A percentile compares a stretch with the other conserved stretches of the same genome.
Conservation (phyloP, 2,329 filamentous ascomycete species). For the Pseudogymnoascus sp. region DNA sequence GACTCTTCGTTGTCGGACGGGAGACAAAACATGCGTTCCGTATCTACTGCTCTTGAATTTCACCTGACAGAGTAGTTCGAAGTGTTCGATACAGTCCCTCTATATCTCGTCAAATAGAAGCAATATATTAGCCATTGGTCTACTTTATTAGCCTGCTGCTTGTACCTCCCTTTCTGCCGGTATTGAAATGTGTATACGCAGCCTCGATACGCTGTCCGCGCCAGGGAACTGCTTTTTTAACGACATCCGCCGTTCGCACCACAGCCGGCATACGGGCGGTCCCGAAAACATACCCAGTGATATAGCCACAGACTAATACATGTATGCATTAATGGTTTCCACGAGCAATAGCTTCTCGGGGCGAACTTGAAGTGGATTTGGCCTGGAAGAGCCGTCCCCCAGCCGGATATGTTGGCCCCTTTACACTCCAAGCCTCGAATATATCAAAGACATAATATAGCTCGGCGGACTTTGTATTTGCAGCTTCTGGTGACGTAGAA, state of each 20-base stretch:
- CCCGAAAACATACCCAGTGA: neutral
- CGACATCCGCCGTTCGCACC: slow-evolving; percentile 12
- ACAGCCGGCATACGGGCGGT: slow-evolving; percentile 1
- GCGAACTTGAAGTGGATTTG: neutral
- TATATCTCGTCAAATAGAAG: slow-evolving; percentile 6
- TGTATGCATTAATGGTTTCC: neutral
- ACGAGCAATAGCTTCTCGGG: neutral
- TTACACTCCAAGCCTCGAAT: neutral
- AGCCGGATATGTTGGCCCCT: neutral
- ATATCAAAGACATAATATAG: neutral
- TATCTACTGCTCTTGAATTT: slow-evolving; percentile 81
- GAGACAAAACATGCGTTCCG: slow-evolving; percentile 60
- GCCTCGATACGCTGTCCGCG: neutral
- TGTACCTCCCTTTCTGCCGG: neutral
- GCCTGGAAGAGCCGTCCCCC: too few species aligned
- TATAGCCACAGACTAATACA: neutral
- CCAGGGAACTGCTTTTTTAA: slow-evolving; percentile 13
- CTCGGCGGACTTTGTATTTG: neutral
- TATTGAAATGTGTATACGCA: neutral
- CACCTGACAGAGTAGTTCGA: slow-evolving; percentile 10
- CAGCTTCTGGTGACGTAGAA: neutral
- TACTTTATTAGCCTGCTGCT: neutral
- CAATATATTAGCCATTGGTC: neutral
- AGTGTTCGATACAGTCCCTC: slow-evolving; percentile 9
- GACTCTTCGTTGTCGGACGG: slow-evolving; percentile 46